These are phyloP conservation scores for Phytophthora sansomeana DNA, from an alignment of 352 stramenopile genomes.

Conservation along the genomic window DNA sequence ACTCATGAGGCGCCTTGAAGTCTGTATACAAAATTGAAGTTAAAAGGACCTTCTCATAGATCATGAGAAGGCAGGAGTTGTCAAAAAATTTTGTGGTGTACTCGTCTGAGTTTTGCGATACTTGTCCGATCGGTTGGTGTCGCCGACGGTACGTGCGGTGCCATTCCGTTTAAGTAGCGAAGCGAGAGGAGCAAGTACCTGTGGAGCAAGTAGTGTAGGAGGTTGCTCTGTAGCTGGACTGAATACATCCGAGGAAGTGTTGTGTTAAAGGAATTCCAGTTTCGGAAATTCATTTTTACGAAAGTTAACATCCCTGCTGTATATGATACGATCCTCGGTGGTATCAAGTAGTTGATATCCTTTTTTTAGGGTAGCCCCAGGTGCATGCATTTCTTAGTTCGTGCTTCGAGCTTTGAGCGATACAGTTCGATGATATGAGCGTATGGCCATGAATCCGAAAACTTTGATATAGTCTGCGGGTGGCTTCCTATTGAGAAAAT, in stretches of 20 bases:
- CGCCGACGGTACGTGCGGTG: not conserved
- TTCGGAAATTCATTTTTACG: conserved; percentile 5
- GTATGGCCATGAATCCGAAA: conserved; percentile 9
- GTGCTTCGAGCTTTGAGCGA: not conserved
- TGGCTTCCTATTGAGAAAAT: conserved; percentile 15
- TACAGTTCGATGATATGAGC: not conserved
- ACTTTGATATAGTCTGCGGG: conserved; percentile 7
- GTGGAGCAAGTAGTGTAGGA: no score
- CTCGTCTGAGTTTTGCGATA: no score
- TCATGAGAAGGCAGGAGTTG: no score
- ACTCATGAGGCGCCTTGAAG: no score
- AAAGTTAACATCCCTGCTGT: conserved; percentile 14
- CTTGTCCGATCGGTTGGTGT: not conserved
- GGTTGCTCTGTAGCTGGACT: not conserved
- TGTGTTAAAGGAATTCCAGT: not conserved
- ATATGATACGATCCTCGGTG: conserved; percentile 6
- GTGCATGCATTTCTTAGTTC: conserved; percentile 11
- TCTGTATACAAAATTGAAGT: no score
- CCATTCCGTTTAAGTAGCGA: no score
- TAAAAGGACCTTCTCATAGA: no score
- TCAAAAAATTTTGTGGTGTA: no score
- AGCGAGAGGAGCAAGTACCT: no score
- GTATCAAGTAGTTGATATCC: not conserved
- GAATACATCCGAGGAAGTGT: not conserved
- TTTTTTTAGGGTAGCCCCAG: not conserved